Conservation (phyloP, 257 asterid genomes). For the Cordia subcordata region DNA sequence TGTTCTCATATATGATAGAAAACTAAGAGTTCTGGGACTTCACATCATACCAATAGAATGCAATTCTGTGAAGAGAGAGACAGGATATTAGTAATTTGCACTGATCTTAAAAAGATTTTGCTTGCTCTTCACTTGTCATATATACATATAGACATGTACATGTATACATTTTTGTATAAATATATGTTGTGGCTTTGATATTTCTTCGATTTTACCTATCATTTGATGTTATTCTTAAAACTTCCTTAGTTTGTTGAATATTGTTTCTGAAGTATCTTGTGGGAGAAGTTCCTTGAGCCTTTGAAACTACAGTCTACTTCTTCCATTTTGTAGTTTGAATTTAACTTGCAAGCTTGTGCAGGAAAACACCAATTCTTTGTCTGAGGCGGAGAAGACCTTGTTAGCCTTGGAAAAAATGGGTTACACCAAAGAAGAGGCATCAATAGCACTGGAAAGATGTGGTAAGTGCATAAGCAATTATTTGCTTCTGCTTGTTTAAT, state of each 20-base stretch:
- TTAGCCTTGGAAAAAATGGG: conserved; percentile 38
- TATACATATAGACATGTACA: not conserved
- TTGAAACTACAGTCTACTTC: not conserved
- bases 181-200: too few relatives aligned
- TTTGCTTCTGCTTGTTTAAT: not conserved
- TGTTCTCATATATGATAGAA: not conserved
- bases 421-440: conserved; percentile 33
- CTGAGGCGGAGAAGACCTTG: conserved; percentile 23
- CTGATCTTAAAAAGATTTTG: not conserved
- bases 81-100: too few relatives aligned
- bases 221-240: too few relatives aligned
- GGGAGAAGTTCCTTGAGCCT: not conserved
- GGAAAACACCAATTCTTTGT: conserved; percentile 14
- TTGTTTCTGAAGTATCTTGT: not conserved
- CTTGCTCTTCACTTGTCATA: not conserved
- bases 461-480: conserved; percentile 21
- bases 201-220: too few relatives aligned
- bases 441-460: conserved; percentile 46
- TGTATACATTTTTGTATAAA: too few relatives aligned
- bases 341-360: conserved; percentile 13
- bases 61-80: too few relatives aligned
- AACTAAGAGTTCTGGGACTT: too few relatives aligned
- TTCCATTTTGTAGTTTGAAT: not conserved
- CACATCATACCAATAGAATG: not conserved
- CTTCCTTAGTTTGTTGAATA: not conserved